Evolutionary conservation across 768 basidiomycete species (phyloP), one percentile per base, ranked within the genome.

Genomic region (Lenzites betulinus): DNA sequence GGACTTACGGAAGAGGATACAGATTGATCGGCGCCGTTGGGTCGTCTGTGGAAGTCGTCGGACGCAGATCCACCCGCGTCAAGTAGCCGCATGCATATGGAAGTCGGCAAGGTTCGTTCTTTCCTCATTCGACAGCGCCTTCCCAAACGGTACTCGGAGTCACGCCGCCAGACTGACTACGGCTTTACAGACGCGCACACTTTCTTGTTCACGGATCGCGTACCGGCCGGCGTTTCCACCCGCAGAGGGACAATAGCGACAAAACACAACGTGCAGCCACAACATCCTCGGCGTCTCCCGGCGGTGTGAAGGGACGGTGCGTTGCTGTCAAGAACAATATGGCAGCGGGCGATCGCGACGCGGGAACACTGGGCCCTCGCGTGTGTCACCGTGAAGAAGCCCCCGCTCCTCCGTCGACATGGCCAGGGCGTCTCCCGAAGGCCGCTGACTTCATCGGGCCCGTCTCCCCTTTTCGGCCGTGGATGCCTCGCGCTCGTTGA

Each of bases 11-110:
- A 33, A 33, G 4, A 33, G 30, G 6, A 33, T 33, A 33, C 30
- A 33, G 30, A 33, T 33, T 25, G 23, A 46, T 25, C 44, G 30
- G 11, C 30, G 8, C 6, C 18, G 15, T 49, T 26, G 46, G 46
- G 16, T 20, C 49, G 20, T 23, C 44, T 35, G n/a, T 50, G 20
- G 33, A 38, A 20, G 33, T 7, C 16, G 44, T 55, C 16, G 22
- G 33, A 43, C 20, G 41, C 28, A 41, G 57, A 43, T 57, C 18
- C 44, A 35, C 55, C 16, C 18, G 41, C 46, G 58, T 48, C 58
- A 48, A 39, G 23, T 36, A 53, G 16, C 51, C 28, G 51, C 44
- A 53, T 59, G 51, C 28, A 44, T 36, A 53, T 59, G 51, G 51
- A 53, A 41, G 46, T 36, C n/a, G 6, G 6, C n/a, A 53, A 53